Evolutionary conservation across 208 protist genomes (phyloP), one percentile per base, ranked within the genome.

Genomic region (Lotmaria passim): DNA sequence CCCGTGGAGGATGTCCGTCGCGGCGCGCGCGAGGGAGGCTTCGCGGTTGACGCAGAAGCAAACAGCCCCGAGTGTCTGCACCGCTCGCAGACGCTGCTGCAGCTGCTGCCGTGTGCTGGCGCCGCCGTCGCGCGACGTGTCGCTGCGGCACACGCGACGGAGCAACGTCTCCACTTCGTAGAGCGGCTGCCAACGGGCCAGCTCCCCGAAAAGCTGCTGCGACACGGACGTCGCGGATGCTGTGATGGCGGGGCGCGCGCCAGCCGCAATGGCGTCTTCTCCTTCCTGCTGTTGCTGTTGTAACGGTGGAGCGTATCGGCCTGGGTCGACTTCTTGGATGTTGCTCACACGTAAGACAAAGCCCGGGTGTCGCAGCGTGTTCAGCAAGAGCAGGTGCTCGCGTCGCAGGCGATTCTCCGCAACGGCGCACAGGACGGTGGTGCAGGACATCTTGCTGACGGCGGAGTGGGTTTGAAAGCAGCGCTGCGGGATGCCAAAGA

Each of bases 361-460:
- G 10, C 91, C 91, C 4, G 91, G 91, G 66, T 91, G 86, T 0
- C 89, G 85, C 81, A 96, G 83, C 36, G 89, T 94, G 82, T 96
- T 96, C 5, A 96, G 56, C 15, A 93, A 75, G 14, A 96, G 82
- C 34, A 96, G 81, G 48, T 93, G 83, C 48, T 93, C 85, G 0
- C 83, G 82, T 7, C 63, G 41, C 21, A 96, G 52, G 2, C 77
- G 48, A 38, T 87, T 91, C 15, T 77, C 79, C 39, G 69, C 71
- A 10, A 94, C 78, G 15, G 75, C 85, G 69, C 89, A 96, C 19
- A 93, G 67, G 43, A 93, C 61, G 3, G 89, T 69, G 14, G 83
- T 69, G 70, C 80, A 88, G 24, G 87, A 87, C 87, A 94, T 93
- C 73, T 96, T 96, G 30, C 80, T 86, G n/a, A 71, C 82, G 1